Percentiles rank a stretch among this genome's conserved stretches.
phyloP scores from a whole-genome alignment of 441 rosid species.

The Isatis lusitanica region DNA sequence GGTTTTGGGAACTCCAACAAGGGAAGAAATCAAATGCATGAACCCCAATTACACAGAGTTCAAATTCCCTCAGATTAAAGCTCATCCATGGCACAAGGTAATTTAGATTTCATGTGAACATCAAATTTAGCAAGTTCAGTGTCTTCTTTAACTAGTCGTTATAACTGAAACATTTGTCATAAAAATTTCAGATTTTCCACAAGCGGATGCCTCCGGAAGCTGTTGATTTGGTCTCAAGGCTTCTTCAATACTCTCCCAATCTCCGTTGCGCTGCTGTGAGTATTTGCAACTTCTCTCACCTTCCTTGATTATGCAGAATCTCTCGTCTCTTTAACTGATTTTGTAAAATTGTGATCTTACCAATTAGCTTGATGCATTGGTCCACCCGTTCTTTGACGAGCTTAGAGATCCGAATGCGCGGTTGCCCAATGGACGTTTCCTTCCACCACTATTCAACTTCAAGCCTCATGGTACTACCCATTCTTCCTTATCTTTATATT shows the following conservation, averaged over 20 bases:
- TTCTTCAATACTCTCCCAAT: conserved; percentile 92
- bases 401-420: conserved; percentile 75
- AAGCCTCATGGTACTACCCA: conserved; percentile 66
- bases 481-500: not conserved
- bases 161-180: conserved; percentile 2
- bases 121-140: not conserved
- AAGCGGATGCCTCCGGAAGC: conserved; percentile 98
- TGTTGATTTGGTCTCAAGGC: conserved; percentile 88
- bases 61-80: conserved; percentile 95
- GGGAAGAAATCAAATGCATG: conserved; percentile 99
- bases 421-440: conserved; percentile 80
- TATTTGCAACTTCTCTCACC: conserved; percentile 18
- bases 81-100: conserved; percentile 99
- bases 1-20: conserved; percentile 96
- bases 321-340: conserved; percentile 12
- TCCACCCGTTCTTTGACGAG: conserved; percentile 93
- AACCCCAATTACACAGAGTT: conserved; percentile 95
- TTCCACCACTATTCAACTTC: conserved; percentile 91
- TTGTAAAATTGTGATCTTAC: conserved; percentile 17
- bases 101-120: not conserved
- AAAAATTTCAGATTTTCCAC: conserved; percentile 63
- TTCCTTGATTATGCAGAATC: not conserved
- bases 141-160: not conserved
- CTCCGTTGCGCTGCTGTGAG: conserved; percentile 92
- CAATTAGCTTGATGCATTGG: conserved; percentile 68